phyloP scores from a whole-genome alignment of 164 flowering plant genomes.

The Chloranthus sessilifolius region DNA sequence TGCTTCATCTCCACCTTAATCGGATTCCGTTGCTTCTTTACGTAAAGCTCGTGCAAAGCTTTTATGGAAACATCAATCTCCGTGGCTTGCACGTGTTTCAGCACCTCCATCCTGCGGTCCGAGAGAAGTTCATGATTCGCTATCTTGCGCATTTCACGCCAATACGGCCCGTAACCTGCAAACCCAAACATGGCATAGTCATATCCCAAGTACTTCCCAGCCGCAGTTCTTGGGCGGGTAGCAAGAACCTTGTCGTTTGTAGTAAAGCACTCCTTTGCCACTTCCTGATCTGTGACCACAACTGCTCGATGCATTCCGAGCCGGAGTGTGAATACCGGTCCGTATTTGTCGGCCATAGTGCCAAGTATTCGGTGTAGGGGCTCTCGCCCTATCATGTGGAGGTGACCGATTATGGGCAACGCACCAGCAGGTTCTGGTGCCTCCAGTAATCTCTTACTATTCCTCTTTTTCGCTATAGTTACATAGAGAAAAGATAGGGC shows the following conservation, averaged over 20 bases:
- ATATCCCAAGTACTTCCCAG: conserved; percentile 5
- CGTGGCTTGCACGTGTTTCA: conserved; percentile 6
- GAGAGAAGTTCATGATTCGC: conserved; percentile 10
- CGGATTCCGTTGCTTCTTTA: neutral
- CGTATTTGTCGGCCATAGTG: conserved; percentile 15
- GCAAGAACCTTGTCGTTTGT: conserved; percentile 15
- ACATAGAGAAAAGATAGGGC: conserved; percentile 1
- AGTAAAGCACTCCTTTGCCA: conserved; percentile 24
- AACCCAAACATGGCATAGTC: conserved; percentile 13
- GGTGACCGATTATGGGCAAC: conserved; percentile 21
- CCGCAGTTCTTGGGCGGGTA: conserved; percentile 4
- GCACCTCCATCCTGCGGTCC: conserved; percentile 4
- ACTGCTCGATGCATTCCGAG: conserved; percentile 13
- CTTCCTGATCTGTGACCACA: conserved; percentile 13
- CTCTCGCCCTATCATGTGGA: conserved; percentile 7
- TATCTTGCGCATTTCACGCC: conserved; percentile 12
- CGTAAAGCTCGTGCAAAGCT: conserved; percentile 1
- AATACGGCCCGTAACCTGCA: conserved; percentile 10
- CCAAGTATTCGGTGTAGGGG: conserved; percentile 5
- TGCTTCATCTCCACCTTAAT: conserved; percentile 12
- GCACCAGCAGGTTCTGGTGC: conserved; percentile 15
- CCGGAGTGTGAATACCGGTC: conserved; percentile 13
- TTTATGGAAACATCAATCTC: conserved; percentile 5
- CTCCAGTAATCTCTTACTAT: neutral
- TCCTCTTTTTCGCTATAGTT: neutral